These are phyloP conservation scores for Hyaloscypha finlandica DNA, from an alignment of 495 filamentous ascomycete species.

Conservation along the genomic window DNA sequence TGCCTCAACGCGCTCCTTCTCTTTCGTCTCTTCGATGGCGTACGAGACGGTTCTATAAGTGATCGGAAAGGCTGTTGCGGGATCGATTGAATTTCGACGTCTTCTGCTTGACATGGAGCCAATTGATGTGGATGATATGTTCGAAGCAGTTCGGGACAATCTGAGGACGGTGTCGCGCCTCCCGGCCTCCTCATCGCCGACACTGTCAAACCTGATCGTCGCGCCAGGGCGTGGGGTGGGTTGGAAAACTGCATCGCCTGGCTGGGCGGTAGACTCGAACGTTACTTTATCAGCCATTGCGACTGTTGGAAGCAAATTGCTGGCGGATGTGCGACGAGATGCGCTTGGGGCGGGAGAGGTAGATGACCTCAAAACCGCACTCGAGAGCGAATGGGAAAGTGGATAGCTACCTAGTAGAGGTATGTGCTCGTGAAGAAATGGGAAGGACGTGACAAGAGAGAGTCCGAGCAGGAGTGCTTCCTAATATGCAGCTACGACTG, in stretches of 20 bases:
- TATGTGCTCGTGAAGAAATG: background rate
- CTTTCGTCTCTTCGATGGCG: conserved; percentile 51
- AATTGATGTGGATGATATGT: conserved; percentile 1
- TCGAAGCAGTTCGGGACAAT: conserved; percentile 2
- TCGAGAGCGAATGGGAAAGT: background rate
- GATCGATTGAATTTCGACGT: conserved; percentile 38
- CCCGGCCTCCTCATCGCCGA: conserved; percentile 11
- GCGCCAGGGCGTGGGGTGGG: conserved; percentile 11
- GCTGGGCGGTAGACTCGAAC: background rate
- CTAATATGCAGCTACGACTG: background rate
- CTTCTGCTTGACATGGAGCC: conserved; percentile 12
- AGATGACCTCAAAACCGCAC: background rate
- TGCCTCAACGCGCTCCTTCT: conserved; percentile 32
- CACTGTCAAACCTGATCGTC: conserved; percentile 11
- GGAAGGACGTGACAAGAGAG: background rate
- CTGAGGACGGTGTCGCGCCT: background rate
- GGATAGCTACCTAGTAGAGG: background rate
- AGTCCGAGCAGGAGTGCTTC: background rate
- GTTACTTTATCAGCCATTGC: conserved; percentile 5
- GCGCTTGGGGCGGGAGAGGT: background rate
- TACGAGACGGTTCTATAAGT: conserved; percentile 54
- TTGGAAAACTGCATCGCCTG: conserved; percentile 16
- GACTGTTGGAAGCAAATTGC: background rate
- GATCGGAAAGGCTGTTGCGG: conserved; percentile 48
- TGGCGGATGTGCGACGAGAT: background rate